These are phyloP conservation scores for Alternaria novae-zelandiae DNA, from an alignment of 2,329 filamentous ascomycete species.

Conservation along the genomic window DNA sequence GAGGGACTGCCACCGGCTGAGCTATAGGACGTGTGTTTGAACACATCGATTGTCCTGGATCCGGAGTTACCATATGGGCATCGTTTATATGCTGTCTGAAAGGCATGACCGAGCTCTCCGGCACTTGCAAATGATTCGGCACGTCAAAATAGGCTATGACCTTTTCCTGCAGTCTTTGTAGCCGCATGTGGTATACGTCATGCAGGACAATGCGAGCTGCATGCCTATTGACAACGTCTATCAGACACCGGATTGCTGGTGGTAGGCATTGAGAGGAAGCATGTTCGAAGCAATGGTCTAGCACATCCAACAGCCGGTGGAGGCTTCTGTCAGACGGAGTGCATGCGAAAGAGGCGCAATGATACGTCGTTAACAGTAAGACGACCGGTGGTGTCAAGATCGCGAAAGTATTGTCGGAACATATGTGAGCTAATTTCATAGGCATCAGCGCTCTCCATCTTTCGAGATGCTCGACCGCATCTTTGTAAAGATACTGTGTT, in stretches of 20 bases:
- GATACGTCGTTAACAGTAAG: conserved; percentile 38
- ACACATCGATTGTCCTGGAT: conserved; percentile 23
- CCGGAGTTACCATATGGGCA: conserved; percentile 26
- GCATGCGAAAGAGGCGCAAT: conserved; percentile 29
- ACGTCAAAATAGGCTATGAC: conserved; percentile 20
- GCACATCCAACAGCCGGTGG: conserved; percentile 24
- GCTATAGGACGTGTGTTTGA: conserved; percentile 2
- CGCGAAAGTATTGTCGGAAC: conserved; percentile 14
- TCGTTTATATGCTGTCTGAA: not conserved
- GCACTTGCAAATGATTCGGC: not conserved
- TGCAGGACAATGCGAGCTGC: conserved; percentile 19
- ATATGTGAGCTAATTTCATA: conserved; percentile 29
- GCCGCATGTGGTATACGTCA: conserved; percentile 18
- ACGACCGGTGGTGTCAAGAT: conserved; percentile 34
- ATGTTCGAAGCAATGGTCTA: conserved; percentile 32
- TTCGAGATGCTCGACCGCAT: conserved; percentile 43
- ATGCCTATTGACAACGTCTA: conserved; percentile 28
- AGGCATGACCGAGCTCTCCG: conserved; percentile 3
- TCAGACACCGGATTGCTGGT: conserved; percentile 33
- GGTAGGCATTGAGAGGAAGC: conserved; percentile 32
- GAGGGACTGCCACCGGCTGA: conserved; percentile 6
- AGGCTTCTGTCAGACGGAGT: conserved; percentile 28
- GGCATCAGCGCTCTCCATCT: conserved; percentile 46
- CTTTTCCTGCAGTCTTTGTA: conserved; percentile 25
- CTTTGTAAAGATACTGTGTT: not conserved